phyloP scores from a whole-genome alignment of 2,329 filamentous ascomycete genomes.

The Mycogone perniciosa region DNA sequence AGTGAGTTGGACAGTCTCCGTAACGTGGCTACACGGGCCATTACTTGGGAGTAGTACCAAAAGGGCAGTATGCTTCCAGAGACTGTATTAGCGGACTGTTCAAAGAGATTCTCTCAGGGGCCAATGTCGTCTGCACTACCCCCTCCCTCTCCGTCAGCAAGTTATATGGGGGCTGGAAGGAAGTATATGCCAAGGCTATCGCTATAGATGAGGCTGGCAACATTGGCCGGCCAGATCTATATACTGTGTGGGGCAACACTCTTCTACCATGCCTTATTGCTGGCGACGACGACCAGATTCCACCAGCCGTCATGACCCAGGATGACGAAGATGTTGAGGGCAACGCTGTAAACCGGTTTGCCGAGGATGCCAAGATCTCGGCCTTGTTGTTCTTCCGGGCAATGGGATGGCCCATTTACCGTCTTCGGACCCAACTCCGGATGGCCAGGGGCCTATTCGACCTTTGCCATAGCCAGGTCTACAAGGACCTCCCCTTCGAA shows the following conservation, averaged over 20 bases:
- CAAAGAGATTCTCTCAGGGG: neutral
- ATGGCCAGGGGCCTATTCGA: slow-evolving; percentile 19
- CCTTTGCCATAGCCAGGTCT: slow-evolving; percentile 12
- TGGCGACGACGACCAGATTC: slow-evolving; percentile 18
- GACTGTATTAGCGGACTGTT: neutral
- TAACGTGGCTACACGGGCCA: slow-evolving; percentile 2
- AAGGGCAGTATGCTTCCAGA: neutral
- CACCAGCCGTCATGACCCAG: slow-evolving; percentile 3
- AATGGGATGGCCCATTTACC: slow-evolving; percentile 15
- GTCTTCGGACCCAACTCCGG: slow-evolving; percentile 16
- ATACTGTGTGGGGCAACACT: slow-evolving; percentile 20
- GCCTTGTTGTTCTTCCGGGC: slow-evolving; percentile 12
- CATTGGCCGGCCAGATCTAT: slow-evolving; percentile 18
- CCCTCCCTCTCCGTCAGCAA: neutral
- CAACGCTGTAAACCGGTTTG: slow-evolving; percentile 11
- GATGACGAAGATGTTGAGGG: neutral
- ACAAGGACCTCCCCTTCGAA: slow-evolving; percentile 9
- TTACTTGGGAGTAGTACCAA: neutral
- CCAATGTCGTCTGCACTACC: slow-evolving; percentile 14
- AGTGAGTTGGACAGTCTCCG: neutral
- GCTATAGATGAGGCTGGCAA: slow-evolving; percentile 20
- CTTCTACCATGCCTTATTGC: slow-evolving; percentile 17
- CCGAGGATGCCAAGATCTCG: slow-evolving; percentile 10
- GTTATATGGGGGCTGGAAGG: slow-evolving; percentile 1
- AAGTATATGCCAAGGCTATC: slow-evolving; percentile 13